phyloP scores from a whole-genome alignment of 2,329 filamentous ascomycete genomes.

The Exophiala xenobiotica region DNA sequence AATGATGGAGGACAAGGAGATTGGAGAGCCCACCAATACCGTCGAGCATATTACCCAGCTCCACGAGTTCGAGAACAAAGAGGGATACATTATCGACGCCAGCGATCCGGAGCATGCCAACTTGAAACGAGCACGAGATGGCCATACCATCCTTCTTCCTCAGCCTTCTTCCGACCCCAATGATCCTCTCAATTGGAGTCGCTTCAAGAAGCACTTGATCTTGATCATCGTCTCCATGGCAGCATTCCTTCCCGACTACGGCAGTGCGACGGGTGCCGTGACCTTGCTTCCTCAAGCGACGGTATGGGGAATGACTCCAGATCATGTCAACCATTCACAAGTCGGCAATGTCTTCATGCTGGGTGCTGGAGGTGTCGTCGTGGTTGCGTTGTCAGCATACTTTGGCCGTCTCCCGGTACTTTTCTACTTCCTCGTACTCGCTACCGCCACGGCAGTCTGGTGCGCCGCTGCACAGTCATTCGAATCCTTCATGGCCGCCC shows the following conservation, averaged over 20 bases:
- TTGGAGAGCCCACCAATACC: conserved; percentile 5
- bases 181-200: conserved; percentile 42
- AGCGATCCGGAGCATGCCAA: conserved; percentile 31
- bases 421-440: conserved; percentile 40
- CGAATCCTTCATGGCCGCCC: conserved; percentile 42
- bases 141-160: conserved; percentile 45
- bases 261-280: conserved; percentile 42
- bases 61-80: conserved; percentile 30
- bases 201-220: conserved; percentile 37
- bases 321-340: conserved; percentile 42
- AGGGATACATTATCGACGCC: conserved; percentile 38
- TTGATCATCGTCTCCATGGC: conserved; percentile 41
- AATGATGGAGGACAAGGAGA: conserved; percentile 24
- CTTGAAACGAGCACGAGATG: conserved; percentile 37
- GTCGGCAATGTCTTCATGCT: conserved; percentile 47
- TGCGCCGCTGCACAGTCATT: conserved; percentile 40
- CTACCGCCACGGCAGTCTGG: conserved; percentile 41
- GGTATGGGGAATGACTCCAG: conserved; percentile 40
- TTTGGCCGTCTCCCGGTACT: conserved; percentile 47
- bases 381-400: conserved; percentile 42
- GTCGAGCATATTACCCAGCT: conserved; percentile 21
- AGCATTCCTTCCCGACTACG: conserved; percentile 45
- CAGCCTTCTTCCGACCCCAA: conserved; percentile 41
- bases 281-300: conserved; percentile 42
- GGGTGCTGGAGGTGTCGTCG: conserved; percentile 42